A percentile compares a stretch with the other conserved stretches of the same genome.
Evolutionary conservation across 2,329 filamentous ascomycete genomes (phyloP).

Genomic region (Hansfordia pulvinata): DNA sequence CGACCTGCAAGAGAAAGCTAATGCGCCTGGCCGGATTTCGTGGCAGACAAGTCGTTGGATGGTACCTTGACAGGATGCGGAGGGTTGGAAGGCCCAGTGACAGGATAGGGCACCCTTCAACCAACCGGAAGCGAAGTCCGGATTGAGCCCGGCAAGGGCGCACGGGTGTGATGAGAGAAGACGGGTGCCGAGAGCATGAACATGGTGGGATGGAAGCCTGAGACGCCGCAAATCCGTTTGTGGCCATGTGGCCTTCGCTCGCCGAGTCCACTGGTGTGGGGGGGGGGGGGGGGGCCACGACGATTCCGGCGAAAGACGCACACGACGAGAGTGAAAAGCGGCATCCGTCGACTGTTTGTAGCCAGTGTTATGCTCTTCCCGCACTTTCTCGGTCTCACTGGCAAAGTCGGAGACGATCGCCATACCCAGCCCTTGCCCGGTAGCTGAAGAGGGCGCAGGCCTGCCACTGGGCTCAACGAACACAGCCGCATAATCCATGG

Average conservation of each 20-base stretch:
- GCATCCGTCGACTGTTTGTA: constrained; percentile 31
- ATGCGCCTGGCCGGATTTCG: constrained; percentile 45
- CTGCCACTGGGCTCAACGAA: too few relatives aligned
- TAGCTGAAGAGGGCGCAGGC: constrained; percentile 9
- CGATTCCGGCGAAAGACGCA: constrained; percentile 28
- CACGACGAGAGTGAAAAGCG: constrained; percentile 20
- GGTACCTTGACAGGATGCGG: constrained; percentile 25
- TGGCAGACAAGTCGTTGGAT: constrained; percentile 29
- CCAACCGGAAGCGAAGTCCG: constrained; percentile 7
- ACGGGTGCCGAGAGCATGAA: constrained; percentile 29
- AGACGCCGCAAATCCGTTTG: constrained; percentile 31
- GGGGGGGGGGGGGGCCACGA: constrained; percentile 14
- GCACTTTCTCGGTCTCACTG: constrained; percentile 13
- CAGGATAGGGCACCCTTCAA: constrained; percentile 12
- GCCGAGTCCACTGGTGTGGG: constrained; percentile 12
- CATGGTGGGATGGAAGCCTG: constrained; percentile 18
- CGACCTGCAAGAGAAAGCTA: constrained; percentile 31
- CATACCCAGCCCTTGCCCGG: constrained; percentile 15
- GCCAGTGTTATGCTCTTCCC: constrained; percentile 32
- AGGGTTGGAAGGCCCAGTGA: constrained; percentile 18
- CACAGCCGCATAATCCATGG: constrained; percentile 13
- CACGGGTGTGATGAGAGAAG: constrained; percentile 5
- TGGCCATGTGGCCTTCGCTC: constrained; percentile 26
- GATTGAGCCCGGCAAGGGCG: too few relatives aligned
- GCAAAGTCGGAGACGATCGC: constrained; percentile 8